Conservation (phyloP, 2,329 filamentous ascomycete genomes). For the Diplodia seriata region DNA sequence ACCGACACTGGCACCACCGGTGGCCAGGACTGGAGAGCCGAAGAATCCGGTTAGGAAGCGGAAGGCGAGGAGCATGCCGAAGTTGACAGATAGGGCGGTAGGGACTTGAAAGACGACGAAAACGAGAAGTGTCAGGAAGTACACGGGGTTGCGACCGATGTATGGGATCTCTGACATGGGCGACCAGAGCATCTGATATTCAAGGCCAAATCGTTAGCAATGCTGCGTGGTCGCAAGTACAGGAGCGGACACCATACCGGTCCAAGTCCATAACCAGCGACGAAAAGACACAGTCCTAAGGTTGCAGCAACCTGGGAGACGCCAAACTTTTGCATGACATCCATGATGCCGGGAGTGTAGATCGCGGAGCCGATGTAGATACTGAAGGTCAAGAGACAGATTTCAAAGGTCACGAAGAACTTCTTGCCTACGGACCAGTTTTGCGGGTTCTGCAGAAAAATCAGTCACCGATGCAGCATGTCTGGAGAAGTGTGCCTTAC, state of each 20-base stretch:
- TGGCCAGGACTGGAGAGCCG: conserved; percentile 55
- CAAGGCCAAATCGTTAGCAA: background rate
- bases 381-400: conserved; percentile 57
- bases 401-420: conserved; percentile 54
- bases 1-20: conserved; percentile 54
- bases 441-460: conserved; percentile 49
- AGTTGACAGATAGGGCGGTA: conserved; percentile 55
- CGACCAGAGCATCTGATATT: conserved; percentile 47
- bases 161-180: conserved; percentile 58
- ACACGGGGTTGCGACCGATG: conserved; percentile 55
- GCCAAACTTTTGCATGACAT: conserved; percentile 48
- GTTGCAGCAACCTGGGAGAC: conserved; percentile 51
- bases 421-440: conserved; percentile 57
- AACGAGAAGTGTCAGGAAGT: conserved; percentile 52
- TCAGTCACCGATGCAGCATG: background rate
- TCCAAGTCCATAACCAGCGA: conserved; percentile 45
- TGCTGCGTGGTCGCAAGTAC: background rate
- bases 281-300: conserved; percentile 52
- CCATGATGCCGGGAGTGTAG: conserved; percentile 51
- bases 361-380: conserved; percentile 58
- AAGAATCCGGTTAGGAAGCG: conserved; percentile 60
- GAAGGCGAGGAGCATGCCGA: conserved; percentile 59
- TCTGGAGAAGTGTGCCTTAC: conserved; percentile 34
- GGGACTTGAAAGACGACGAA: conserved; percentile 59
- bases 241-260: conserved; percentile 35